phyloP scores from a whole-genome alignment of 768 basidiomycete genomes.

The Phanerochaete carnosa region DNA sequence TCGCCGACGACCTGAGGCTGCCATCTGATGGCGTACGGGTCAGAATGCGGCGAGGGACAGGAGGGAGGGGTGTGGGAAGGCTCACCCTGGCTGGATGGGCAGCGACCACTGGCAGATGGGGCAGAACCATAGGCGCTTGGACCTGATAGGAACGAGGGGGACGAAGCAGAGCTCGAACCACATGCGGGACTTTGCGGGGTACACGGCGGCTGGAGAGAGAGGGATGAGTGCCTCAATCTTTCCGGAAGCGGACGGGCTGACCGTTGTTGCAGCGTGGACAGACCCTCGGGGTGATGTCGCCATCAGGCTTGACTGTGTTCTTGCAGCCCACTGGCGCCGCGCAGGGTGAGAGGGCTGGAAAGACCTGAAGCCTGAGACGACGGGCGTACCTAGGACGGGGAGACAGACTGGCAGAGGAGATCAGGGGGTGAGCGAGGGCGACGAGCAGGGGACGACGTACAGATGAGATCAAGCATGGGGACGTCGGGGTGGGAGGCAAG shows the following conservation, averaged over 20 bases:
- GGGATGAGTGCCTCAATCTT: not conserved
- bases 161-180: slow-evolving; percentile 81
- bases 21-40: not conserved
- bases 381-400: slow-evolving; percentile 31
- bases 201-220: slow-evolving; percentile 47
- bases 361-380: not conserved
- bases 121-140: slow-evolving; percentile 67
- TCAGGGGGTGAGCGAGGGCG: not conserved
- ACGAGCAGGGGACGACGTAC: slow-evolving; percentile 16
- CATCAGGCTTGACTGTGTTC: slow-evolving; percentile 54
- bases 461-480: slow-evolving; percentile 18
- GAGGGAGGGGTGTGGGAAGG: not conserved
- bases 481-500: slow-evolving; percentile 8
- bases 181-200: slow-evolving; percentile 57
- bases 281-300: slow-evolving; percentile 46
- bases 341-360: slow-evolving; percentile 2
- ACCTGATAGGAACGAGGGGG: slow-evolving; percentile 62
- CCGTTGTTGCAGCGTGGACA: slow-evolving; percentile 77
- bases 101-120: slow-evolving; percentile 66
- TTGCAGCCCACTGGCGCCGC: slow-evolving; percentile 59
- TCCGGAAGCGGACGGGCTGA: slow-evolving; percentile 25
- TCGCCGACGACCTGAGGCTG: slow-evolving; percentile 9
- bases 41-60: not conserved
- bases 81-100: slow-evolving; percentile 49
- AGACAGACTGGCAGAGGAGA: slow-evolving; percentile 27